Conservation (phyloP, 1,284 basidiomycete genomes). For the Jaminaea rosea region DNA sequence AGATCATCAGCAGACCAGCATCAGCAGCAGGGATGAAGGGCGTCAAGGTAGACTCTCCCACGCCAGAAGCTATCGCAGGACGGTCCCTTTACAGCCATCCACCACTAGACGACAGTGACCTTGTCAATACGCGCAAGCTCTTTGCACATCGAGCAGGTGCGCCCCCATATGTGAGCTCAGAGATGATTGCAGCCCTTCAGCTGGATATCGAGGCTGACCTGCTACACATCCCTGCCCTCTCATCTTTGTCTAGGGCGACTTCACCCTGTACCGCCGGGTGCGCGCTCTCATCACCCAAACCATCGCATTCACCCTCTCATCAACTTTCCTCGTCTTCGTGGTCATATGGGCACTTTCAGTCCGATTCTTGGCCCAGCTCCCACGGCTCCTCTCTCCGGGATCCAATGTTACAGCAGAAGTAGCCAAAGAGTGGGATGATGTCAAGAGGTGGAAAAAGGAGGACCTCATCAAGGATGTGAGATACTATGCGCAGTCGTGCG, state of each 20-base stretch:
- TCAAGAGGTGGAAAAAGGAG: slow-evolving; percentile 50
- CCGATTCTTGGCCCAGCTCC: slow-evolving; percentile 21
- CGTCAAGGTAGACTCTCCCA: slow-evolving; percentile 32
- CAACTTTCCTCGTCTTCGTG: slow-evolving; percentile 51
- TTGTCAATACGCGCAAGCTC: slow-evolving; percentile 4
- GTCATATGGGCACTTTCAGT: slow-evolving; percentile 48
- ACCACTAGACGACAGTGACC: slow-evolving; percentile 8
- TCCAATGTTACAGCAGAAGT: slow-evolving; percentile 9
- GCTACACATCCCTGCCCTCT: too few relatives aligned
- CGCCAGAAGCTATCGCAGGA: slow-evolving; percentile 20
- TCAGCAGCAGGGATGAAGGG: slow-evolving; percentile 33
- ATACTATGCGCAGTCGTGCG: slow-evolving; percentile 55
- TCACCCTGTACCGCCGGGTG: slow-evolving; percentile 24
- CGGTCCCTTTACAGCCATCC: slow-evolving; percentile 32
- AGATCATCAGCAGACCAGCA: slow-evolving; percentile 25
- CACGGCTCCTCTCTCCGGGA: slow-evolving; percentile 11
- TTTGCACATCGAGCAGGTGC: slow-evolving; percentile 31
- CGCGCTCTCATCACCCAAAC: slow-evolving; percentile 51
- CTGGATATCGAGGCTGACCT: too few relatives aligned
- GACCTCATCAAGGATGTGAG: slow-evolving; percentile 54
- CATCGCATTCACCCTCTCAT: slow-evolving; percentile 52
- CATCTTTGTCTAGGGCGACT: too few relatives aligned
- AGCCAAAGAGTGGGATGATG: slow-evolving; percentile 52
- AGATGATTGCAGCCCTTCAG: too few relatives aligned
- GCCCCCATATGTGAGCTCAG: too few relatives aligned